Conservation (phyloP, 2,329 filamentous ascomycete genomes). For the Botrytis cinerea region DNA sequence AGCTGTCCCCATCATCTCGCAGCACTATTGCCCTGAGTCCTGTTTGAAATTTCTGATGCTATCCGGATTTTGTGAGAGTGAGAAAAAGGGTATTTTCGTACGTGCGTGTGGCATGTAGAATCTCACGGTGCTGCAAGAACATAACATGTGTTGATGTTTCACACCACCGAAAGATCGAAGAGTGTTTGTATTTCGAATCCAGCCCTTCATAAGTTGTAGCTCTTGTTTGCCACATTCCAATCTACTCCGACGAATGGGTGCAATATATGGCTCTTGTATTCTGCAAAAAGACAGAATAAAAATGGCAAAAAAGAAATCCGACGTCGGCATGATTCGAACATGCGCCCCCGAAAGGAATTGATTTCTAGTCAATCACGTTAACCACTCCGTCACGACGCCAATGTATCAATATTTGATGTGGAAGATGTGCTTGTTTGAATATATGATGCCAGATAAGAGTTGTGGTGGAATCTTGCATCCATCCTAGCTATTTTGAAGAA, state of each 20-base stretch:
- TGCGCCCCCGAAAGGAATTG: conserved; percentile 14
- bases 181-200: not conserved
- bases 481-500: not conserved
- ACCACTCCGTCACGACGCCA: conserved; percentile 16
- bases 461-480: not conserved
- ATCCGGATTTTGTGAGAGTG: not conserved
- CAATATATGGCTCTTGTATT: not conserved
- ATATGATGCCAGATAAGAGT: accelerated
- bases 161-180: not conserved
- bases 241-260: not conserved
- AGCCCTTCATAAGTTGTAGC: too few species aligned
- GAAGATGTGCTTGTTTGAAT: too few species aligned
- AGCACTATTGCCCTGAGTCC: not conserved
- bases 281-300: not conserved
- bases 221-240: not conserved
- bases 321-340: conserved; percentile 15
- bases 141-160: not conserved
- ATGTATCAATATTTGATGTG: not conserved
- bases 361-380: conserved; percentile 15
- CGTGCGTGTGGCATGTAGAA: not conserved
- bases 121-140: not conserved
- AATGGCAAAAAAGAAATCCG: not conserved
- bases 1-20: not conserved
- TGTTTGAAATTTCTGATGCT: not conserved
- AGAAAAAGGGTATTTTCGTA: not conserved